A percentile compares a stretch with the other conserved stretches of the same genome.
These are phyloP conservation scores for Isatis lusitanica DNA, from an alignment of 441 rosid genomes.

Conservation along the genomic window DNA sequence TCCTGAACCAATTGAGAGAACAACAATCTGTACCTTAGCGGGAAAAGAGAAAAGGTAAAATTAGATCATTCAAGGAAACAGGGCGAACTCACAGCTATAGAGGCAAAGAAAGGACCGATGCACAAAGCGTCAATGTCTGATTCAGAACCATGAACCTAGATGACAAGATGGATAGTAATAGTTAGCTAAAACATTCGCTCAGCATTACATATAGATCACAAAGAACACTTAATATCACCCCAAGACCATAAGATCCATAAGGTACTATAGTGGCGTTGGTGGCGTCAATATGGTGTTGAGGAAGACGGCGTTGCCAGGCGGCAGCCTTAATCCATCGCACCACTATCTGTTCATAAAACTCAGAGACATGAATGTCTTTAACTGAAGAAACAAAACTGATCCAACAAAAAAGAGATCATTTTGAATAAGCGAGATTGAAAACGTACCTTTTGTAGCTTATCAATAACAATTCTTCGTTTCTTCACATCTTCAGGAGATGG, in stretches of 20 bases:
- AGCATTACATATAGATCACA: background rate
- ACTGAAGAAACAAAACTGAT: background rate
- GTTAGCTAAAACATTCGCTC: background rate
- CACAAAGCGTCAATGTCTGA: constrained; percentile 68
- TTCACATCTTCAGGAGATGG: constrained; percentile 47
- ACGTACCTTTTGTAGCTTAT: constrained; percentile 39
- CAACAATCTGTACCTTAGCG: background rate
- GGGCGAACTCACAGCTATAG: constrained; percentile 45
- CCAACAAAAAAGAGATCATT: background rate
- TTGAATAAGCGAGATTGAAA: background rate
- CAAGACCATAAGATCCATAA: constrained; percentile 65
- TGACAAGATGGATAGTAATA: background rate
- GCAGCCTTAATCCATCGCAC: constrained; percentile 50
- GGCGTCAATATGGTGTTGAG: constrained; percentile 41
- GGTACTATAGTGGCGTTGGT: constrained; percentile 50
- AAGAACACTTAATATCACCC: constrained; percentile 33
- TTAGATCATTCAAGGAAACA: background rate
- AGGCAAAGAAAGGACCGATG: constrained; percentile 57
- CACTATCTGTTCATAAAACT: constrained; percentile 42
- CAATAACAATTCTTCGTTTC: constrained; percentile 41
- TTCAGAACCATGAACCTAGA: constrained; percentile 58
- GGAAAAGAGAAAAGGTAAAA: background rate
- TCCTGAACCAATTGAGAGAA: constrained; percentile 41
- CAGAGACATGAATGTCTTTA: constrained; percentile 1
- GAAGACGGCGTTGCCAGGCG: constrained; percentile 56